Evolutionary conservation across 2,329 filamentous ascomycete species (phyloP), one percentile per base, ranked within the genome.

Genomic region (Thelonectria discophora): DNA sequence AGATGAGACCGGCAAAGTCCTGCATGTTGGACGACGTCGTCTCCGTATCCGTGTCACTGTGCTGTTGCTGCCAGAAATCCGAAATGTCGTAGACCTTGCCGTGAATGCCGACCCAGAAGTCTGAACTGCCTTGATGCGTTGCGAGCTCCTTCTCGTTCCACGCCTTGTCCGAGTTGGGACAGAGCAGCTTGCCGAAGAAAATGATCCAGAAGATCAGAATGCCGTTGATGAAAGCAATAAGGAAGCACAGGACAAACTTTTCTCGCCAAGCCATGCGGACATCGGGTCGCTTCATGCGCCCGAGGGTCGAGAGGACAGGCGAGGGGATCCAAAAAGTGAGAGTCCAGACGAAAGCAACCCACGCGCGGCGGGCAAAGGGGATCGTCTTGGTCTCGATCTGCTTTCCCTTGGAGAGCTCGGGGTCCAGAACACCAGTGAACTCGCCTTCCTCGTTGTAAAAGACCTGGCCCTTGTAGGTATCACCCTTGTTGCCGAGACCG

Each of bases 241-340:
- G 71, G 60, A 91, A 81, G 48, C 94, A 88, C 11, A 99, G 81
- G 0, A 95, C 90, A 11, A 99, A 53, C 78, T 99, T 99, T 74
- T 99, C 95, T 77, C 95, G 87, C 95, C 95, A 99, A 0, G 95
- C 95, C 87, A 97, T 91, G 24, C 95, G 91, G 9, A 99, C 93
- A 78, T 99, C 95, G 2, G 94, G 95, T 57, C 95, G 89, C 79
- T 97, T 96, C 95, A 99, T 99, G 20, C 94, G 91, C 32, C 95
- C 95, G 60, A 98, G 73, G 62, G 84, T 90, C n/a, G 86, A 86
- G 15, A 99, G 87, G 2, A 91, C 67, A 49, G 92, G 91, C 0
- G 94, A 98, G 0, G 95, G 95, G 67, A 97, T 95, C 91, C 92
- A 98, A 75, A 93, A 98, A 0, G 95, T 99, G 50, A 96, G 68